A percentile compares a stretch with the other conserved stretches of the same genome.
These are phyloP conservation scores for Boletellus ananas DNA, from an alignment of 768 basidiomycete genomes.

Conservation along the genomic window DNA sequence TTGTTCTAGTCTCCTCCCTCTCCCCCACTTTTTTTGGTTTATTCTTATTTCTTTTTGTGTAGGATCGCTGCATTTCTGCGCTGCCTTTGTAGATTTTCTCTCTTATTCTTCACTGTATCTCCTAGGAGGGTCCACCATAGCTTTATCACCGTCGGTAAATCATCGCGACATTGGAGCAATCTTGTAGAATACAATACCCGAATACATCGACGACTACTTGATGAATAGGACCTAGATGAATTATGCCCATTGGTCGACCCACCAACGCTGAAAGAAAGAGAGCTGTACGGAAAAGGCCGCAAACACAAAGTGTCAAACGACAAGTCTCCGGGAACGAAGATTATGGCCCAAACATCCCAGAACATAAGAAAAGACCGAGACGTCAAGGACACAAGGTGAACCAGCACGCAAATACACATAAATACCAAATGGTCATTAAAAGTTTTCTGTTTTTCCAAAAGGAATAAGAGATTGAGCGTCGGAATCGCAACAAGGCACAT, in stretches of 20 bases:
- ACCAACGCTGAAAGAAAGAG: too few relatives aligned
- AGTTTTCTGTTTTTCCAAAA: conserved; percentile 19
- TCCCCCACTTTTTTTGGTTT: too few relatives aligned
- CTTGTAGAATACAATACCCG: conserved; percentile 6
- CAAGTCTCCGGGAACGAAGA: background rate
- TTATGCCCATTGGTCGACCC: background rate
- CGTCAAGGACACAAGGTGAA: background rate
- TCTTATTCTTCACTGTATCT: too few relatives aligned
- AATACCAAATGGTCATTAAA: conserved; percentile 3
- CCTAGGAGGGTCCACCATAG: too few relatives aligned
- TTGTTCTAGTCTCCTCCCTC: background rate
- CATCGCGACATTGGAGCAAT: background rate
- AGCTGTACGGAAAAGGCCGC: too few relatives aligned
- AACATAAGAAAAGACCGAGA: background rate
- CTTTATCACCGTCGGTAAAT: too few relatives aligned
- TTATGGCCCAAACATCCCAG: background rate
- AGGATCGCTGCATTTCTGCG: background rate
- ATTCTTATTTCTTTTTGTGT: background rate
- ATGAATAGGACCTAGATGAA: background rate
- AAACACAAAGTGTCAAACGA: background rate
- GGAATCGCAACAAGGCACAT: conserved; percentile 14
- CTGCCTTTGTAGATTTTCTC: too few relatives aligned
- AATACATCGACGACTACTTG: too few relatives aligned
- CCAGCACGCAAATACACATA: conserved; percentile 20
- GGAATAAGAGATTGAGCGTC: conserved; percentile 2